Evolutionary conservation across 148 eudicot species (phyloP).

Genomic region (Polygonum aviculare): DNA sequence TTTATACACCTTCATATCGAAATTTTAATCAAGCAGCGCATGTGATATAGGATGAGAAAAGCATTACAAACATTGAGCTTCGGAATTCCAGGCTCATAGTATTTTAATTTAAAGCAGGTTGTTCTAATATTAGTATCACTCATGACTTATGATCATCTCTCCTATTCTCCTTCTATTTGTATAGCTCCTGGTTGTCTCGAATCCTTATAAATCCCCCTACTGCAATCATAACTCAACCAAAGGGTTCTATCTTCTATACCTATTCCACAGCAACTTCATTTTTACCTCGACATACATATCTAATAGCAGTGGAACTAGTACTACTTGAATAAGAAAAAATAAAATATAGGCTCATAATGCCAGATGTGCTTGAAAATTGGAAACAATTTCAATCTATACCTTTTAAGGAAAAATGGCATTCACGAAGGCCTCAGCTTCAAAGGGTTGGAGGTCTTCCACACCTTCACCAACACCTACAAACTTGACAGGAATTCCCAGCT

Average conservation of each 20-base stretch:
- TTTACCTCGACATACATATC: not conserved
- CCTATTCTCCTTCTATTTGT: no score
- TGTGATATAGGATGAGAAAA: not conserved
- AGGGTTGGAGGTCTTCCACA: conserved; percentile 93
- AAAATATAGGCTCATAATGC: not conserved
- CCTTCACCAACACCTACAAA: conserved; percentile 99
- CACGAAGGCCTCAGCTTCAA: conserved; percentile 82
- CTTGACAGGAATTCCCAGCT: conserved; percentile 96
- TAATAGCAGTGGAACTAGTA: no score
- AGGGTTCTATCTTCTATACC: not conserved
- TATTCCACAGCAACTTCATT: not conserved
- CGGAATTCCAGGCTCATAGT: no score
- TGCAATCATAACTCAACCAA: not conserved
- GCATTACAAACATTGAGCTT: no score
- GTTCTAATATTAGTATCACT: not conserved
- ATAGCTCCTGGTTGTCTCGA: no score
- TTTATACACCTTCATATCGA: not conserved
- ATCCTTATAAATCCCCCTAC: no score
- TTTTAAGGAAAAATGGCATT: conserved; percentile 75
- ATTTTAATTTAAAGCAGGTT: not conserved
- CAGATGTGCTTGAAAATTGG: not conserved
- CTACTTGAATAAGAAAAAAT: not conserved
- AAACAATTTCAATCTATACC: not conserved
- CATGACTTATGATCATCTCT: not conserved
- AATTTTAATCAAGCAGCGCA: not conserved